Conservation (phyloP, 139 green algal species). For the Coelastrella sp. region DNA sequence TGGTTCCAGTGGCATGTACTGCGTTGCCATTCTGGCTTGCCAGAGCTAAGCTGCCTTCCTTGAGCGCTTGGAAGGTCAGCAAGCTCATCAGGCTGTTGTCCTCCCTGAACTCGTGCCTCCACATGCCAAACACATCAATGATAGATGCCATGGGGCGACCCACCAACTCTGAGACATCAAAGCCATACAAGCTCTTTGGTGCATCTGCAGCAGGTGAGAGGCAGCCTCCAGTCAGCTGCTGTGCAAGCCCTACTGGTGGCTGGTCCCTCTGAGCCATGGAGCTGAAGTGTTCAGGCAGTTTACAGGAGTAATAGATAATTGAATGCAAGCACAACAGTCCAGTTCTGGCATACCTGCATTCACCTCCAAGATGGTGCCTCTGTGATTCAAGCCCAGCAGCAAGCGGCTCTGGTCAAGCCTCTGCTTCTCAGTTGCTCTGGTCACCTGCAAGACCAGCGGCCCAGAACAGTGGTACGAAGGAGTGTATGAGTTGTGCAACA, state of each 20-base stretch:
- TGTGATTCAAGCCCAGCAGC: slow-evolving; percentile 37
- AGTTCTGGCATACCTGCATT: not conserved
- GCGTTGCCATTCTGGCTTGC: not conserved
- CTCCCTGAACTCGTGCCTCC: not conserved
- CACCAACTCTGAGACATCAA: not conserved
- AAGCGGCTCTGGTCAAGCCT: slow-evolving; percentile 17
- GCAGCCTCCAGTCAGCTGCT: no score
- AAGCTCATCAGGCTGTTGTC: not conserved
- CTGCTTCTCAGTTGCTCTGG: not conserved
- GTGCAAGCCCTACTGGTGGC: no score
- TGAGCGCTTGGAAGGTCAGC: slow-evolving; percentile 2
- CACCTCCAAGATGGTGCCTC: slow-evolving; percentile 19
- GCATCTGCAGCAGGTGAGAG: not conserved
- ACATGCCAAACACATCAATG: not conserved
- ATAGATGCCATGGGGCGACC: not conserved
- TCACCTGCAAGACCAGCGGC: not conserved
- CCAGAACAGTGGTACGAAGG: no score
- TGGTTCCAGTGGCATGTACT: not conserved
- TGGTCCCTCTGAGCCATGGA: no score
- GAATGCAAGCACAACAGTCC: not conserved
- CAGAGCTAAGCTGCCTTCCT: not conserved
- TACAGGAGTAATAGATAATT: no score
- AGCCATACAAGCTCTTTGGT: slow-evolving; percentile 15
- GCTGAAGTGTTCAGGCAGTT: no score
- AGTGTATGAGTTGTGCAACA: no score